Conservation (phyloP, 768 basidiomycete genomes). For the Boletus patriciae region DNA sequence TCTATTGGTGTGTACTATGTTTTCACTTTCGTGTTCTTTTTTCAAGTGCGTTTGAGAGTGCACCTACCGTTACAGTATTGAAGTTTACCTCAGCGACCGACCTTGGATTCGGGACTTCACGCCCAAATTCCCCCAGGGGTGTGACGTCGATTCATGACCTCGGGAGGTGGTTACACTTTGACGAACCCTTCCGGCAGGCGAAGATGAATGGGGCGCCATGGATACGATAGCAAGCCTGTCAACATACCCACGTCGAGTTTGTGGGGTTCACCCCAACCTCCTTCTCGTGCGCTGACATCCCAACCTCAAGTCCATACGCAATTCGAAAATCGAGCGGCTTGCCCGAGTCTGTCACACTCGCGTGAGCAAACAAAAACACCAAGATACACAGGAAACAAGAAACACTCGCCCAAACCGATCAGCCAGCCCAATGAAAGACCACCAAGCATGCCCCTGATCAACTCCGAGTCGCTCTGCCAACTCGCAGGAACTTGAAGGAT, state of each 20-base stretch:
- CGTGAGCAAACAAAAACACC: too few species aligned
- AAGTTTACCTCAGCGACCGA: conserved; percentile 25
- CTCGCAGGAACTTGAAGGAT: too few species aligned
- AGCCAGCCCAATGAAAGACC: too few species aligned
- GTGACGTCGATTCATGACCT: background rate
- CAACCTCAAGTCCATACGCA: conserved; percentile 14
- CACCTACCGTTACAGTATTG: conserved; percentile 31
- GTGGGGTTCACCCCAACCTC: conserved; percentile 21
- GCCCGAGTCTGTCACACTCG: too few species aligned
- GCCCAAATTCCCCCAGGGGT: conserved; percentile 15
- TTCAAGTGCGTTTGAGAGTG: conserved; percentile 75
- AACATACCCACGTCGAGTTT: conserved; percentile 1
- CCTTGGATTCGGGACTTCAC: conserved; percentile 26
- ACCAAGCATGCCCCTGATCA: too few species aligned
- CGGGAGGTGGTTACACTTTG: background rate
- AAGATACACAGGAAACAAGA: too few species aligned
- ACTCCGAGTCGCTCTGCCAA: too few species aligned
- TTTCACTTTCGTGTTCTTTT: background rate
- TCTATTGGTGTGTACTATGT: background rate
- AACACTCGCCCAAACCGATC: too few species aligned
- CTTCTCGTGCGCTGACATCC: conserved; percentile 22
- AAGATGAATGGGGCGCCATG: conserved; percentile 27
- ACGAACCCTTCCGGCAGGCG: background rate
- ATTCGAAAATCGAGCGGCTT: conserved; percentile 2
- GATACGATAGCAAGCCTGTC: conserved; percentile 4